Base-by-base conservation (phyloP, 1,284 basidiomycete genomes). In the Farysia itapuensis region DNA sequence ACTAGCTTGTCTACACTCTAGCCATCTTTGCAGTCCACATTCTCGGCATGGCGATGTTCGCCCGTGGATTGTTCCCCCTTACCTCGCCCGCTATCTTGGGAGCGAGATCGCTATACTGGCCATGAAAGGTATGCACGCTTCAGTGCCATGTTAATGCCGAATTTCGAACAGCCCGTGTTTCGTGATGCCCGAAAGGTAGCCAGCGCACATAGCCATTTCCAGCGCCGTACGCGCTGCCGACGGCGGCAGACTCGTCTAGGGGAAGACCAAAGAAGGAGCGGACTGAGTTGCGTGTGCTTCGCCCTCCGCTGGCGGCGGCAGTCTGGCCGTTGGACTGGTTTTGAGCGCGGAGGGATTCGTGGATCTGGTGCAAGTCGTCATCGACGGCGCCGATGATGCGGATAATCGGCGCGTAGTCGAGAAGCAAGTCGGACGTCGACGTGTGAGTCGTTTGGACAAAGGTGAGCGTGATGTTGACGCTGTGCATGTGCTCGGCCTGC, bases 341-440 rank as follows among this genome's bases (percentile, higher is more conserved):
- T 14, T 30, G 28, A 11, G 7, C 18, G 25, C 44, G 37, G 29
- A 46, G 36, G 5, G 36, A 16, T 5, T 33, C 34, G 41, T 56
- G 36, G 25, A 52, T 42, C 22, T 33, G 19, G 14, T 34, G 32
- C 3, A 52, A 41, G 13, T 78, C 72, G 60, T 90, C 88, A 64
- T 94, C 90, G 19, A 80, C 79, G 13, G 53, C 70, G n/a, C 87
- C 84, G 75, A 94, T 87, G 43, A 79, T 66, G 44, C 85, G 81
- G 31, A 91, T 78, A 75, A 82, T 83, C 20, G 90, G 86, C 53
- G 84, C 79, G 72, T 89, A 87, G 38, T 93, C 88, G 16, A 21
- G 6, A 7, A 28, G 16, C 18, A 31, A 16, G 21, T 22, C 14
- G 8, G n/a, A n/a, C n/a, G n/a, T n/a, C n/a, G n/a, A n/a, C n/a